phyloP scores from a whole-genome alignment of 768 basidiomycete species.

The Phallus indusiatus region DNA sequence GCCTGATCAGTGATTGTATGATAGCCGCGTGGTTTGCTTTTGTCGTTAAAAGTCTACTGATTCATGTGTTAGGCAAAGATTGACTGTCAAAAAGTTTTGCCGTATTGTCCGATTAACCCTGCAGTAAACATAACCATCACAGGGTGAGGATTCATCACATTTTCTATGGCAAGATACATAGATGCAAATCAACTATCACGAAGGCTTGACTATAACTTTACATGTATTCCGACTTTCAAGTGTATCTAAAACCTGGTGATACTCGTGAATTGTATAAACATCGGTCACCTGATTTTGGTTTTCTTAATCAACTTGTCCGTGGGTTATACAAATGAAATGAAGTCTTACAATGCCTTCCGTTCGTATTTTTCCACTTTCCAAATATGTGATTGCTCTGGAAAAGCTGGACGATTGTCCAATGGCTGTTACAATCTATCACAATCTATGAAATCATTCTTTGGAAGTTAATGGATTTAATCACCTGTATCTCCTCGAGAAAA shows the following conservation, averaged over 20 bases:
- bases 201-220: neutral
- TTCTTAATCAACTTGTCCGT: neutral
- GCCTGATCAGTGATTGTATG: too few species aligned
- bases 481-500: constrained; percentile 60
- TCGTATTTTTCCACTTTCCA: constrained; percentile 26
- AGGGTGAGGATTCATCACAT: too few species aligned
- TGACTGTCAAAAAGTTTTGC: too few species aligned
- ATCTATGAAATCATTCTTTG: neutral
- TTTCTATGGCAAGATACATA: too few species aligned
- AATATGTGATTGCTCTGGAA: constrained; percentile 28
- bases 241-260: neutral
- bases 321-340: neutral
- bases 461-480: constrained; percentile 16
- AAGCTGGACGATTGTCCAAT: constrained; percentile 31
- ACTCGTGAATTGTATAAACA: neutral
- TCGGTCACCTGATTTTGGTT: neutral
- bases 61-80: too few species aligned
- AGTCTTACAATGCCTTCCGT: constrained; percentile 22
- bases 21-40: too few species aligned
- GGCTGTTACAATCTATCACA: constrained; percentile 22
- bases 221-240: neutral
- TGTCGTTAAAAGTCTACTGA: too few species aligned
- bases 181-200: too few species aligned
- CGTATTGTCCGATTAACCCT: too few species aligned
- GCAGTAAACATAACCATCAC: too few species aligned